Base-by-base conservation (phyloP, 176 grass and related monocot genomes). In the Zea luxurians region DNA sequence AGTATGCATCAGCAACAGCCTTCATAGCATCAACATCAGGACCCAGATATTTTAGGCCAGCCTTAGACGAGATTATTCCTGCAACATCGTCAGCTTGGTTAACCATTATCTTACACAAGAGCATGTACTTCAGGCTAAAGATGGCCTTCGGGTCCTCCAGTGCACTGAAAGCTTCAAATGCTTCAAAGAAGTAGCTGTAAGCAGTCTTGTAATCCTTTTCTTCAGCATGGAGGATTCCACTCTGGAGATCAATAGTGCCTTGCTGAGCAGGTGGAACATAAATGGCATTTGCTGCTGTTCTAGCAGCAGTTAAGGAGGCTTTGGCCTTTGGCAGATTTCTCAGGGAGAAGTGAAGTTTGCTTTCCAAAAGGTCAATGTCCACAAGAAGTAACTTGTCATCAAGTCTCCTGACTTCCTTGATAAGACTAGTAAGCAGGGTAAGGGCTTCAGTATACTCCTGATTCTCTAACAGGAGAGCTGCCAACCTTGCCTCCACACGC, bases 21-120 rank as follows among this genome's bases (percentile, higher is more conserved):
- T 91, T 97, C 90, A 93, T 93, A 73, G 93, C 93, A 85, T 97
- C 93, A 87, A 97, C 86, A 82, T 97, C 93, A 70, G 91, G 84
- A 45, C 91, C 91, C 9, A 83, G 20, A 79, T 93, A 93, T 46
- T 90, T 88, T 75, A 93, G 73, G 41, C 91, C 91, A 37, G 91
- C 91, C 78, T 93, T 93, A 12, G 87, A 90, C 4, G 87, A 90
- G 36, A 93, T 90, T 77, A 93, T 93, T 40, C 91, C 76, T 6
- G 84, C 81, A 70, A 90, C 91, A 78, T 97, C 93, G 79, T 97
- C 90, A 71, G 93, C 88, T 38, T 97, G 93, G 76, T 84, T 97
- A 64, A 93, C 93, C 93, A 97, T 93, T 46, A 93, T 97, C 86
- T 97, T 97, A 83, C 90, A 97, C 61, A 97, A 68, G 18, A 97